A percentile compares a stretch with the other conserved stretches of the same genome.
Evolutionary conservation across 352 stramenopile species (phyloP).

Genomic region (Pythium rhizo-oryzae): DNA sequence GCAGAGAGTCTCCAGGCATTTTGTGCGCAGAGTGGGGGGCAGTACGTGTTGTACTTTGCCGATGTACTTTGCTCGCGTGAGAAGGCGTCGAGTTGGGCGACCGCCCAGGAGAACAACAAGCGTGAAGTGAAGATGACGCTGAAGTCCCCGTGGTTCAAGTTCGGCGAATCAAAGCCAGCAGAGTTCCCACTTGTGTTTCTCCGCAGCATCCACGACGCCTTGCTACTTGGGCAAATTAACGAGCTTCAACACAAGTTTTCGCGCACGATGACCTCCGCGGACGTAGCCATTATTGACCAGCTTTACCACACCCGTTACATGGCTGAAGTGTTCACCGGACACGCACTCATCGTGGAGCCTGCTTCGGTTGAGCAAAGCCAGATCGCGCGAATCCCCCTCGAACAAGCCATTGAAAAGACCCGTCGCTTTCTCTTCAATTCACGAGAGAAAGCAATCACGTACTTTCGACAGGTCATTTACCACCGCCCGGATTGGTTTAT

Average conservation of each 20-base stretch:
- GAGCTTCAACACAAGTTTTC: background rate
- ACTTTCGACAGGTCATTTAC: background rate
- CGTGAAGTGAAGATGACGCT: background rate
- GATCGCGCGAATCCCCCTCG: background rate
- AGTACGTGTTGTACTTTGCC: background rate
- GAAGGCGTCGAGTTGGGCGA: background rate
- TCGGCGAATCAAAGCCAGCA: background rate
- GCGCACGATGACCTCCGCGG: background rate
- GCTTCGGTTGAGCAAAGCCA: background rate
- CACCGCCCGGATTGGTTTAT: background rate
- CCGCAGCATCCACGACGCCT: background rate
- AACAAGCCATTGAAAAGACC: background rate
- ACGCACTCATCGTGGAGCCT: background rate
- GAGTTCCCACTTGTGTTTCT: background rate
- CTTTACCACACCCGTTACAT: background rate
- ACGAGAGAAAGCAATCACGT: background rate
- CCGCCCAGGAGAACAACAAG: background rate
- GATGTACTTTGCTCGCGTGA: background rate
- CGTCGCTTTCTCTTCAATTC: background rate
- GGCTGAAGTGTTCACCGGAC: background rate
- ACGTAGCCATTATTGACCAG: background rate
- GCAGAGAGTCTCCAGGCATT: background rate
- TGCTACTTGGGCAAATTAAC: background rate
- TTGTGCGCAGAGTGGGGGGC: background rate
- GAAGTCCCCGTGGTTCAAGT: conserved; percentile 1